phyloP scores from a whole-genome alignment of 2,329 filamentous ascomycete species.

The Apiospora hydei region DNA sequence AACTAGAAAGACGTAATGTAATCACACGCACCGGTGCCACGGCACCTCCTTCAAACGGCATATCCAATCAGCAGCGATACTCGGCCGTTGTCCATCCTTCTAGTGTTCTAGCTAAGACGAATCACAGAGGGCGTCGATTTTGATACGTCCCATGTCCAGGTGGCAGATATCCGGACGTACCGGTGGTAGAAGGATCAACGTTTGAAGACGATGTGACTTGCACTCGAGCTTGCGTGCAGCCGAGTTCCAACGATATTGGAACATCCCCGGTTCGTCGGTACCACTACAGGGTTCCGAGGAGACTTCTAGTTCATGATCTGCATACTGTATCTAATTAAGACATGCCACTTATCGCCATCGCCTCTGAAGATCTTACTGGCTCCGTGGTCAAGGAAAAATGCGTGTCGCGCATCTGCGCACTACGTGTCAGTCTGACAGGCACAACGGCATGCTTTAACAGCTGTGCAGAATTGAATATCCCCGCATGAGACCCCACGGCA shows the following conservation, averaged over 20 bases:
- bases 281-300: not conserved
- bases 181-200: not conserved
- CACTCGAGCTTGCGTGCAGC: not conserved
- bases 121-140: not conserved
- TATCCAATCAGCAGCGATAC: conserved; percentile 6
- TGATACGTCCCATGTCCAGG: not conserved
- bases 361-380: not conserved
- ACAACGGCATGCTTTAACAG: conserved; percentile 25
- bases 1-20: not conserved
- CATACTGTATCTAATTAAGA: not conserved
- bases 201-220: not conserved
- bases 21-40: not conserved
- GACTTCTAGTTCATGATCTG: conserved; percentile 18
- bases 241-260: not conserved
- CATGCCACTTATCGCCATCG: not conserved
- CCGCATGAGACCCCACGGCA: conserved; percentile 31
- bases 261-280: not conserved
- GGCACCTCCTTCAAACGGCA: not conserved
- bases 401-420: conserved; percentile 31
- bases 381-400: conserved; percentile 2
- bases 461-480: conserved; percentile 29
- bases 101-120: not conserved
- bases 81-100: not conserved
- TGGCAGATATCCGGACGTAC: not conserved
- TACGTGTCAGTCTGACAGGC: conserved; percentile 43